Evolutionary conservation across 2,329 filamentous ascomycete genomes (phyloP), one percentile per base, ranked within the genome.

Genomic region (Aspergillus costaricaensis): DNA sequence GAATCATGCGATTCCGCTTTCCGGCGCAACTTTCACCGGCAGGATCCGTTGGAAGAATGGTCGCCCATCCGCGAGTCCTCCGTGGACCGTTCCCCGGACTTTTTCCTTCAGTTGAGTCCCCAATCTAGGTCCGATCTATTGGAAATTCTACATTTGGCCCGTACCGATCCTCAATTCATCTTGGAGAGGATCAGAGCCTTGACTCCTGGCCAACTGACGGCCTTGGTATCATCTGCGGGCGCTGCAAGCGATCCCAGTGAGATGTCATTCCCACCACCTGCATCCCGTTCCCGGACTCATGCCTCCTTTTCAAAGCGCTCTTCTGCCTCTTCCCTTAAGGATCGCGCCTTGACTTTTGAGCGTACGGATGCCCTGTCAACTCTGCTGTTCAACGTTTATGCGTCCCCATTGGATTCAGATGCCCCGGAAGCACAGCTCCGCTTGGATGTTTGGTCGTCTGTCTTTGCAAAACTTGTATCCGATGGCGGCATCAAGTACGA

Each of bases 381-480:
- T 59, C 84, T 97, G 65, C 86, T 96, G 63, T 91, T 95, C 78
- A 94, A 92, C 67, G 90, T 91, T 74, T 96, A 96, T 82, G 91
- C 91, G 76, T 91, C 92, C 72, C 93, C 91, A 17, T 86, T 91
- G 62, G 91, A 90, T 27, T 89, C 90, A 52, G 89, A 93, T 76
- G 92, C 91, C 67, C 85, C 87, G 43, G 93, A 96, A 77, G 90
- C 95, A 74, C 84, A 86, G 64, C 84, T 91, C 70, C 86, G 92
- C 67, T 89, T 91, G 48, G 88, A 94, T 65, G 87, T 93, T 41
- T 98, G 94, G 95, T 91, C 95, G 27, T 91, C 89, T 12, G 88
- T 91, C 36, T 92, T 93, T 76, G 92, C 94, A 39, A 89, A 88
- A 67, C 82, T 98, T 65, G 91, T 98, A 58, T 86, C 87, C 50